Evolutionary conservation across 768 basidiomycete species (phyloP), one percentile per base, ranked within the genome.

Genomic region (Leccinum rimulosum): DNA sequence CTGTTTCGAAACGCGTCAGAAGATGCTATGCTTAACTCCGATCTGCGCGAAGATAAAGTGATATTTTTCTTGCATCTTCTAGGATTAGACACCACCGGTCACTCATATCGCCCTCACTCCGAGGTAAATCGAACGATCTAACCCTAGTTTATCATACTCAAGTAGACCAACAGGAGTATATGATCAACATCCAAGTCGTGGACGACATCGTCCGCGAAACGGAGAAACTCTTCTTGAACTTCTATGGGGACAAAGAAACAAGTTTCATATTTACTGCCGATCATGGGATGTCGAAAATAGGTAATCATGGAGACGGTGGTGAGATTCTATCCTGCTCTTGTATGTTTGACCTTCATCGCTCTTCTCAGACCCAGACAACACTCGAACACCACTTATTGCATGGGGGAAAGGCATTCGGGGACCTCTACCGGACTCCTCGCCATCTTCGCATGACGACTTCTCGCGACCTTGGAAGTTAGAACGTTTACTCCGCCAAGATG

Each of bases 271-370:
- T 92, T 69, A 94, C 89, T 3, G 90, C 93, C 0, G 93, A 95
- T 70, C 93, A 95, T 68, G 93, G 93, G 9, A 95, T 95, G 93
- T 90, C 89, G 4, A 82, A 79, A 33, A 88, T 92, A 55, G 93
- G 93, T 12, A 94, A 93, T 67, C 93, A 95, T 59, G 93, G 93
- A 5, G 93, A 95, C 61, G 93, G 93, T 38, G 86, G 90, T 89
- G 66, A 68, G 77, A 70, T 54, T 48, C 51, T 8, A 52, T 52
- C 47, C n/a, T n/a, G 30, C 50, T 38, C 48, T 38, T 9, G 31
- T 55, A 52, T 51, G 52, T 47, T 49, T 31, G 35, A 19, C 19
- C 33, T 57, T 62, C 61, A 64, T 11, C 48, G n/a, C n/a, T 28
- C 31, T 47, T 43, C 51, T 12, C 58, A 92, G 90, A 93, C 66